phyloP scores from a whole-genome alignment of 2,329 filamentous ascomycete species.

The Aureobasidium mangrovei region DNA sequence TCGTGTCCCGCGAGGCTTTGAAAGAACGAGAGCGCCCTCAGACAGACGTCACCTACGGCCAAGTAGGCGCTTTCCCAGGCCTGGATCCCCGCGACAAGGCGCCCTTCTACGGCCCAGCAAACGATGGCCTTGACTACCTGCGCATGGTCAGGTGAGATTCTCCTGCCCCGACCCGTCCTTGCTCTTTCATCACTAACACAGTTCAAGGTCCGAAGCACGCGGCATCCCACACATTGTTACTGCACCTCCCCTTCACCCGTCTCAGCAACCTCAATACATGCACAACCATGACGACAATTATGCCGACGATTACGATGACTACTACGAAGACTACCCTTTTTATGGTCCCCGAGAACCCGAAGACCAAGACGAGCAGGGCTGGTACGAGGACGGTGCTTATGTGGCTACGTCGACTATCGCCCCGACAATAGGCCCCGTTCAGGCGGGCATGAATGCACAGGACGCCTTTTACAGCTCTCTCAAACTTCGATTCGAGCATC shows the following conservation, averaged over 20 bases:
- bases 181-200: conserved; percentile 24
- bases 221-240: conserved; percentile 63
- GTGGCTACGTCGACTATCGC: conserved; percentile 47
- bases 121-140: conserved; percentile 62
- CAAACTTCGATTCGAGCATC: conserved; percentile 52
- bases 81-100: conserved; percentile 46
- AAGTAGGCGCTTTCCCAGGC: conserved; percentile 63
- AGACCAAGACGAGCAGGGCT: conserved; percentile 45
- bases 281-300: conserved; percentile 29
- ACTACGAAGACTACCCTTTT: conserved; percentile 37
- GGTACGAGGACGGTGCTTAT: conserved; percentile 73
- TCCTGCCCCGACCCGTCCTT: background rate
- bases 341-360: conserved; percentile 19
- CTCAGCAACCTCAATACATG: background rate
- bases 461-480: conserved; percentile 61
- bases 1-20: conserved; percentile 2
- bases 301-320: conserved; percentile 29
- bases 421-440: background rate
- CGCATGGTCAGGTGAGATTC: conserved; percentile 58
- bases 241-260: conserved; percentile 35
- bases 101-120: conserved; percentile 58
- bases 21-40: conserved; percentile 27
- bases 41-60: conserved; percentile 58
- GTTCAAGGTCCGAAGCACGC: conserved; percentile 61
- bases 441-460: conserved; percentile 38